Base-by-base conservation (phyloP, 345 rosid genomes). In the Camelina hispida region DNA sequence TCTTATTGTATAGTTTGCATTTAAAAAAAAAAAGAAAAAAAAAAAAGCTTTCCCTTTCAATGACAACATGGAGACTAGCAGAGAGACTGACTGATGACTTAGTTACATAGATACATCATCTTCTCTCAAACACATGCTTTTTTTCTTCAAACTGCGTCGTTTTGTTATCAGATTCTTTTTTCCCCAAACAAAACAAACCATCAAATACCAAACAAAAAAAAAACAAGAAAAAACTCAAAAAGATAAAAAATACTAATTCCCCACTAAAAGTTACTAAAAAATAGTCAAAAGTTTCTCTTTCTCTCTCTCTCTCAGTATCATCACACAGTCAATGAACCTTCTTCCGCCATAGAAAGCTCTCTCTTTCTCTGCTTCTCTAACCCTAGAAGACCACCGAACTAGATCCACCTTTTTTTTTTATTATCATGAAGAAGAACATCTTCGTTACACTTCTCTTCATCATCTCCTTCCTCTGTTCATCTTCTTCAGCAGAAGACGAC, bases 401-500 rank as follows among this genome's bases (percentile, higher is more conserved):
- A 68, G 79, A 76, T 77, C 80, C 80, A 62, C 7, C 34, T 30
- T 15, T 69, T 69, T 0, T 4, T 25, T 0, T 25, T 28, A 0
- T 28, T 42, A 54, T 10, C 61, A 73, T 72, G 81, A 80, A 71
- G 80, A 76, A 66, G 57, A 76, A 66, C 53, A 77, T 75, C 71
- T 43, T 62, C 77, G 52, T 68, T 12, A 37, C 73, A 6, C 71
- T 52, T 20, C 65, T 76, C n/a, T 20, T 71, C 0, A 35, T 48
- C 0, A 14, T 28, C 72, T 20, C 34, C 1, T 48, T 77, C 37
- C 7, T 65, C 1, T 61, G 16, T 40, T 48, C 68, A 54, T 30
- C 65, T 23, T 48, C 68, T 58, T 30, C 67, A 18, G 68, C 78
- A 18, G 92, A 86, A 65, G 84, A 81, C 70, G 93, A 88, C 66